Conservation (phyloP, 2,329 filamentous ascomycete genomes). For the Colletotrichum sp. region DNA sequence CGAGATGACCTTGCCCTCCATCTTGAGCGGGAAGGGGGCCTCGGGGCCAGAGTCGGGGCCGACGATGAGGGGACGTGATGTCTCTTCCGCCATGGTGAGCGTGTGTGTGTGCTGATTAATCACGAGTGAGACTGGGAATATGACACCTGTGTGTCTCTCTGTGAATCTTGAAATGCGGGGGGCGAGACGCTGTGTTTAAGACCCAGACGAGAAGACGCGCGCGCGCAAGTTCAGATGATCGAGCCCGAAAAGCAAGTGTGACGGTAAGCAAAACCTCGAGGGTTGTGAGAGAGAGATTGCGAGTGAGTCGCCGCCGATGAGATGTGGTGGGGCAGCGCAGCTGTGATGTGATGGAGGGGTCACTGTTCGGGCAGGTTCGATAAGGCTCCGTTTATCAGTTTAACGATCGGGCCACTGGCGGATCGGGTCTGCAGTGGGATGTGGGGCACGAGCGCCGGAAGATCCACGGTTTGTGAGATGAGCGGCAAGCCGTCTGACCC, state of each 20-base stretch:
- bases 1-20: slow-evolving; percentile 87
- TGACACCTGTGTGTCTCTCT: neutral
- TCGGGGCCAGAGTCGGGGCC: slow-evolving; percentile 77
- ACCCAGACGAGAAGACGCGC: neutral
- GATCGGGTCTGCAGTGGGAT: neutral
- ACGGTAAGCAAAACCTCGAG: neutral
- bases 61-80: slow-evolving; percentile 69
- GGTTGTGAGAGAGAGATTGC: neutral
- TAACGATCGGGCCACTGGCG: neutral
- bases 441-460: neutral
- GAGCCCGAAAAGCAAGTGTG: neutral
- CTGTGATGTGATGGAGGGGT: slow-evolving; percentile 15
- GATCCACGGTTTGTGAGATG: neutral
- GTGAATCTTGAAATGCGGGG: neutral
- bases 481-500: neutral
- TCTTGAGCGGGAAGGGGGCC: slow-evolving; percentile 79
- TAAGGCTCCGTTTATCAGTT: slow-evolving; percentile 12
- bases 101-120: neutral
- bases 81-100: slow-evolving; percentile 1
- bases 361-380: slow-evolving; percentile 13
- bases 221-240: neutral
- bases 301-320: slow-evolving; percentile 16
- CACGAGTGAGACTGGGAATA: neutral
- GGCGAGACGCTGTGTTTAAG: neutral
- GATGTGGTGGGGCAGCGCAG: slow-evolving; percentile 12